Percentiles rank a stretch among this genome's conserved stretches.
Conservation (phyloP, 306 rosid genomes). For the Lablab purpureus region DNA sequence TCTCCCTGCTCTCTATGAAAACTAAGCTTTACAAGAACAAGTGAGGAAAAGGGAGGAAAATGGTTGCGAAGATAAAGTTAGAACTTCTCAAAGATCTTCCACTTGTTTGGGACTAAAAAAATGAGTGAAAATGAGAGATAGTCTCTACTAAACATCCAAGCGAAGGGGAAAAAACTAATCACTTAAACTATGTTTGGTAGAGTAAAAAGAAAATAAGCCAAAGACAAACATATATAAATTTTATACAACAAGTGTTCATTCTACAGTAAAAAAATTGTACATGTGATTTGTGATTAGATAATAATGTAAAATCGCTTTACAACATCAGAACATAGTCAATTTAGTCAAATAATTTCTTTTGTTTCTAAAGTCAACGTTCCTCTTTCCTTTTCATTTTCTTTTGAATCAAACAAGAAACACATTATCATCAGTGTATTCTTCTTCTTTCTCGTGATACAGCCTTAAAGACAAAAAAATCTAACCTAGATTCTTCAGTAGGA, state of each 20-base stretch:
- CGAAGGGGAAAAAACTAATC: neutral
- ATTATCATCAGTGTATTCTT: neutral
- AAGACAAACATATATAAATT: neutral
- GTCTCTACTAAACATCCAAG: neutral
- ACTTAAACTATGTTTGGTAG: neutral
- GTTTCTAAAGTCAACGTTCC: neutral
- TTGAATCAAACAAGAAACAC: neutral
- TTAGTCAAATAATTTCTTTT: no score
- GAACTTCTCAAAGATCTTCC: slow-evolving; percentile 42
- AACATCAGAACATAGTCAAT: no score
- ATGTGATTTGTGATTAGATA: no score
- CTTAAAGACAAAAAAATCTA: slow-evolving; percentile 7
- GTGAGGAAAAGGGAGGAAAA: no score
- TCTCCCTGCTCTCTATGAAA: no score
- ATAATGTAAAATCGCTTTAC: no score
- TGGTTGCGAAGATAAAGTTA: no score
- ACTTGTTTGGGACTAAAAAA: slow-evolving; percentile 3
- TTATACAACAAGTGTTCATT: no score
- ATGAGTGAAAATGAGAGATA: neutral
- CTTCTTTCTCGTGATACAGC: neutral
- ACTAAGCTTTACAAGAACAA: no score
- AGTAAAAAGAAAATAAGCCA: neutral
- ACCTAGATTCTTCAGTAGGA: slow-evolving; percentile 95
- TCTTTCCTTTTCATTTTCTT: neutral
- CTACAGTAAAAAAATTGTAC: no score